Base-by-base conservation (phyloP, 306 rosid genomes). In the Acacia confusa region DNA sequence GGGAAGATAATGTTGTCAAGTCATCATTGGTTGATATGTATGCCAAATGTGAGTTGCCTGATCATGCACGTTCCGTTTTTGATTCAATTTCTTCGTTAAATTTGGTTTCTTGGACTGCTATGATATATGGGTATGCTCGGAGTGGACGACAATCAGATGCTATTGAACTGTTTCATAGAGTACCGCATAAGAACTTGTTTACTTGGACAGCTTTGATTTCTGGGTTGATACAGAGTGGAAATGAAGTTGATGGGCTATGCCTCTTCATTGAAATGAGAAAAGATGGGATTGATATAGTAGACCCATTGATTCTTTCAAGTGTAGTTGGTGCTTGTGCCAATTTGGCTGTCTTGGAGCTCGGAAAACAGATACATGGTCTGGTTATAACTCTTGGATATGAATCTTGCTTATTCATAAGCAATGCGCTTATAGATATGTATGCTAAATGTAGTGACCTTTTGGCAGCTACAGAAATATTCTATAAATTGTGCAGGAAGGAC, bases 171-270 rank as follows among this genome's bases (percentile, higher is more conserved):
- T 90, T 94, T 79, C 52, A 61, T 52, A 73, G 74, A 55, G 69
- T 86, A 1, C 94, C 94, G 5, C 22, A 57, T 4, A 84, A 84
- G 69, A 91, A 89, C 65, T 88, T 94, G 87, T 88, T 79, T 82
- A 80, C 92, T 66, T 94, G 97, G 97, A 92, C 98, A 7, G 92
- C 98, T 72, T 83, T 94, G 91, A 91, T 94, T 81, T 92, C 97
- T 0, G 98, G 98, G 75, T 87, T 91, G 85, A 92, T 89, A 69
- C 97, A 92, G 80, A 92, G 97, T 80, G 97, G 97, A 65, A 85
- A 89, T 80, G 91, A 89, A 25, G 78, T 45, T 65, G 92, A 88
- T 76, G 94, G 88, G 0, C 79, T 92, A 65, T 25, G 66, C 74
- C 24, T 91, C 77, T 92, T 95, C 83, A 85, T 84, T 60, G 90